phyloP scores from a whole-genome alignment of 75 land plant genomes.

The Pinus albicaulis region DNA sequence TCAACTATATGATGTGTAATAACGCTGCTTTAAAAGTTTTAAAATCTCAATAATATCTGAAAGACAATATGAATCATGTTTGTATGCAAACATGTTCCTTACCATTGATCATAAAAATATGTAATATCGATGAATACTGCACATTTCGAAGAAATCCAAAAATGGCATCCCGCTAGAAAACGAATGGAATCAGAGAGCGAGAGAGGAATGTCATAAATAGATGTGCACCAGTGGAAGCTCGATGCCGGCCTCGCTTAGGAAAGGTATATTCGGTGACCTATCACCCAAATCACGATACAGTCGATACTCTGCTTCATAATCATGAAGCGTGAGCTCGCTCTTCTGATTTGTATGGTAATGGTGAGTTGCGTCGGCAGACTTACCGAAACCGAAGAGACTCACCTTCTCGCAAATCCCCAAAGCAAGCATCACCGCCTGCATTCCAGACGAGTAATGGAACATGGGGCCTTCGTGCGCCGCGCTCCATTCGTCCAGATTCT shows the following conservation, averaged over 20 bases:
- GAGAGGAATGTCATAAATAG: slow-evolving; percentile 21
- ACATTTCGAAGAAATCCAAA: slow-evolving; percentile 3
- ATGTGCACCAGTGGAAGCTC: slow-evolving; percentile 45
- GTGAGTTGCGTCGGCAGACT: slow-evolving; percentile 55
- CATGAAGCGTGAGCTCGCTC: slow-evolving; percentile 73
- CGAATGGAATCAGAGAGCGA: not conserved
- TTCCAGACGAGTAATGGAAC: slow-evolving; percentile 88
- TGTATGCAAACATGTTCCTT: too few relatives aligned
- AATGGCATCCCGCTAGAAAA: not conserved
- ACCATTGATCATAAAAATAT: not conserved
- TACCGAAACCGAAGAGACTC: slow-evolving; percentile 86
- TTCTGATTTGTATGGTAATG: slow-evolving; percentile 84
- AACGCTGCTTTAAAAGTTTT: too few relatives aligned
- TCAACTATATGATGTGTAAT: too few relatives aligned
- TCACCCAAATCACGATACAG: slow-evolving; percentile 61
- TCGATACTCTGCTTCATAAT: slow-evolving; percentile 78
- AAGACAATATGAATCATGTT: too few relatives aligned
- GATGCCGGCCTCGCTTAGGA: slow-evolving; percentile 38
- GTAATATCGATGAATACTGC: not conserved
- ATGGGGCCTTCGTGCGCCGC: slow-evolving; percentile 47
- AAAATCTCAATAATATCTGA: too few relatives aligned
- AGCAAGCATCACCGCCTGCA: slow-evolving; percentile 87
- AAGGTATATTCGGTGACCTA: slow-evolving; percentile 45
- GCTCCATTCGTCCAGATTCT: slow-evolving; percentile 51
- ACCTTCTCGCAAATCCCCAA: slow-evolving; percentile 73